Evolutionary conservation across 2,329 filamentous ascomycete species (phyloP).

Genomic region (Chaetomium olivaceum): DNA sequence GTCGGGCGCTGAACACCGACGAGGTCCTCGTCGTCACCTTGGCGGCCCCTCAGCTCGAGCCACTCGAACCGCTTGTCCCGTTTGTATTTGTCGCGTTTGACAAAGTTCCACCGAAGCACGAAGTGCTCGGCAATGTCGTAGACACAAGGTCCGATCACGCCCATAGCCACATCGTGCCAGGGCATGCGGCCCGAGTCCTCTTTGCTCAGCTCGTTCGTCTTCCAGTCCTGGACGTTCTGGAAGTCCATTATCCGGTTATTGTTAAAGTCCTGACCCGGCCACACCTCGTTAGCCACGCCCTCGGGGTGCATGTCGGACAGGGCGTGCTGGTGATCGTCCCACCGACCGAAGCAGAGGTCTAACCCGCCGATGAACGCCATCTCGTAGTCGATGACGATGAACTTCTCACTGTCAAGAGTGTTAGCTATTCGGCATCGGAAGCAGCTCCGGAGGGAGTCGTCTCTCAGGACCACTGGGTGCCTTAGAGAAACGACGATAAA

Average conservation of each 20-base stretch:
- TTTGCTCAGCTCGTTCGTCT: slow-evolving; percentile 88
- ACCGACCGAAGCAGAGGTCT: slow-evolving; percentile 93
- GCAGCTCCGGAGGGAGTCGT: too few relatives aligned
- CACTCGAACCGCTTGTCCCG: slow-evolving; percentile 81
- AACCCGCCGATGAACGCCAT: slow-evolving; percentile 92
- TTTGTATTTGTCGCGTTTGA: slow-evolving; percentile 98
- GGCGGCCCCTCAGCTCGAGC: slow-evolving; percentile 75
- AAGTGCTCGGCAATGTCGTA: slow-evolving; percentile 97
- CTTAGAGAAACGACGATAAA: background rate
- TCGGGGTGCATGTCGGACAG: slow-evolving; percentile 86
- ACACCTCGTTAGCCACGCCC: slow-evolving; percentile 79
- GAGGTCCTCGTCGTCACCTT: slow-evolving; percentile 78
- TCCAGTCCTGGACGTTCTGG: slow-evolving; percentile 86
- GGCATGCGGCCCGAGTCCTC: slow-evolving; percentile 93
- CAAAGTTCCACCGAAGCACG: slow-evolving; percentile 90
- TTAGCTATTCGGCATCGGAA: background rate
- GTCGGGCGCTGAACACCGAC: slow-evolving; percentile 85
- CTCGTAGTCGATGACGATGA: slow-evolving; percentile 89
- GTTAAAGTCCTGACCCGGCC: slow-evolving; percentile 96
- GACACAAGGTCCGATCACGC: slow-evolving; percentile 81
- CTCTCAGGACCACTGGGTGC: background rate
- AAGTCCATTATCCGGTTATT: slow-evolving; percentile 98
- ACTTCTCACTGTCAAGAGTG: slow-evolving; percentile 65
- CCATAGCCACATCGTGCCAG: slow-evolving; percentile 96
- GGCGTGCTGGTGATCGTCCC: slow-evolving; percentile 84